Percentiles rank a stretch among this genome's conserved stretches.
phyloP scores from a whole-genome alignment of 176 grass and related monocot genomes.

The Triticum dicoccoides region DNA sequence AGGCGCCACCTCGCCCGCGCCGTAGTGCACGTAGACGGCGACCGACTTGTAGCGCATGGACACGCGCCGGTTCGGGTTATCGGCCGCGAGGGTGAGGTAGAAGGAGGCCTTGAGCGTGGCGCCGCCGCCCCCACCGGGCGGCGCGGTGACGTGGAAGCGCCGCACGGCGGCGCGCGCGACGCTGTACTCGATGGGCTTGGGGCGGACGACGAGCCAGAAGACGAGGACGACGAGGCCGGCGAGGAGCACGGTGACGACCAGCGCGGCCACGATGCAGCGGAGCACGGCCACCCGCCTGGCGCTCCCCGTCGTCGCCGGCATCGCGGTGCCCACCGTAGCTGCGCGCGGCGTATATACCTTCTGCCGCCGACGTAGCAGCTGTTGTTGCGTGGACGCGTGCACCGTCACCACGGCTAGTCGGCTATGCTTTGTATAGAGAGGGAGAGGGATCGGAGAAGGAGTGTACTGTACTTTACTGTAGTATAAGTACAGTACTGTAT shows the following conservation, averaged over 20 bases:
- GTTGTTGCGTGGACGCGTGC: background rate
- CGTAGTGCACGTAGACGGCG: constrained; percentile 48
- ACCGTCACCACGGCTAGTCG: background rate
- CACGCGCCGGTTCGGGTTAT: constrained; percentile 70
- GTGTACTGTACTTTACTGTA: background rate
- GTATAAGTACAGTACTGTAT: background rate
- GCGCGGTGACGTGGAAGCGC: constrained; percentile 56
- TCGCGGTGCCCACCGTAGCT: constrained; percentile 4
- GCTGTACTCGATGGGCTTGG: constrained; percentile 67
- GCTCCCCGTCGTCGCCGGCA: background rate
- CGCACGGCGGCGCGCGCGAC: constrained; percentile 39
- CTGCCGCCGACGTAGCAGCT: background rate
- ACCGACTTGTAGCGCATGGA: constrained; percentile 61
- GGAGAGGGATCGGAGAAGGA: background rate
- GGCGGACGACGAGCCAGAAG: constrained; percentile 72
- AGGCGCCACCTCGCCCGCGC: constrained; percentile 18
- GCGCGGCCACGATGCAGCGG: constrained; percentile 36
- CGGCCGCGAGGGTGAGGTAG: constrained; percentile 52
- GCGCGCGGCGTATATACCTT: background rate
- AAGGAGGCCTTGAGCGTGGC: constrained; percentile 59
- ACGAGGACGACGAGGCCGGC: constrained; percentile 52
- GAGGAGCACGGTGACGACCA: constrained; percentile 43
- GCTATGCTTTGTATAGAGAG: constrained; percentile 23
- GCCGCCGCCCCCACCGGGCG: background rate
- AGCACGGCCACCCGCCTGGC: constrained; percentile 27